These are phyloP conservation scores for Rubus idaeus DNA, from an alignment of 306 rosid genomes.

Conservation along the genomic window DNA sequence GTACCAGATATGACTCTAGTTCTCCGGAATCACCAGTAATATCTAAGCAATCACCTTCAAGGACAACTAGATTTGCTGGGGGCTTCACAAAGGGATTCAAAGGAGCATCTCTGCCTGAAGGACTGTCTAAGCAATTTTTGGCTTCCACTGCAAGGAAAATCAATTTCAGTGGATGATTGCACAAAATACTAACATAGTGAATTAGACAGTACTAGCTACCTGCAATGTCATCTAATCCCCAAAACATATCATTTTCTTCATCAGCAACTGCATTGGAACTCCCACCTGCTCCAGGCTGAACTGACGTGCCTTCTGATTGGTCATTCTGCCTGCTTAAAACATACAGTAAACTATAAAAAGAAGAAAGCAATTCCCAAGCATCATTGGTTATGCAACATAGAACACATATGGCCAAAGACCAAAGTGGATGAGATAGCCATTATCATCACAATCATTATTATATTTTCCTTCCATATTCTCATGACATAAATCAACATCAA, in stretches of 20 bases:
- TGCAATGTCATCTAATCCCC: conserved; percentile 79
- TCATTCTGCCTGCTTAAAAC: conserved; percentile 65
- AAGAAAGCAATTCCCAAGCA: not conserved
- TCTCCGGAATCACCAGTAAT: conserved; percentile 82
- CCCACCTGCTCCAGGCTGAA: conserved; percentile 47
- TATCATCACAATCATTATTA: not conserved
- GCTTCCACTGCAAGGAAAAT: conserved; percentile 66
- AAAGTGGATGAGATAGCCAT: not conserved
- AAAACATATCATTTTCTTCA: conserved; percentile 70
- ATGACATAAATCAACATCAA: not conserved
- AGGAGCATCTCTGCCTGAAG: conserved; percentile 48
- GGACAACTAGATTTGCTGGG: conserved; percentile 90
- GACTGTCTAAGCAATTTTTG: conserved; percentile 59
- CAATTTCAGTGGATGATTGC: conserved; percentile 19
- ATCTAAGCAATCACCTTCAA: conserved; percentile 96
- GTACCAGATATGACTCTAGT: conserved; percentile 91
- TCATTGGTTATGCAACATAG: not conserved
- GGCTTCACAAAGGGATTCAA: conserved; percentile 68
- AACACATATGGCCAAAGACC: not conserved
- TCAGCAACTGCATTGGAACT: conserved; percentile 43
- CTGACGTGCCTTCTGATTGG: conserved; percentile 55
- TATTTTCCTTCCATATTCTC: not conserved
- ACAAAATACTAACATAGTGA: conserved; percentile 1
- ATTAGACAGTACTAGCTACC: conserved; percentile 45
- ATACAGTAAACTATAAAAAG: not conserved